These are phyloP conservation scores for Ophiosphaerella narmari DNA, from an alignment of 2,329 filamentous ascomycete species.

Conservation along the genomic window DNA sequence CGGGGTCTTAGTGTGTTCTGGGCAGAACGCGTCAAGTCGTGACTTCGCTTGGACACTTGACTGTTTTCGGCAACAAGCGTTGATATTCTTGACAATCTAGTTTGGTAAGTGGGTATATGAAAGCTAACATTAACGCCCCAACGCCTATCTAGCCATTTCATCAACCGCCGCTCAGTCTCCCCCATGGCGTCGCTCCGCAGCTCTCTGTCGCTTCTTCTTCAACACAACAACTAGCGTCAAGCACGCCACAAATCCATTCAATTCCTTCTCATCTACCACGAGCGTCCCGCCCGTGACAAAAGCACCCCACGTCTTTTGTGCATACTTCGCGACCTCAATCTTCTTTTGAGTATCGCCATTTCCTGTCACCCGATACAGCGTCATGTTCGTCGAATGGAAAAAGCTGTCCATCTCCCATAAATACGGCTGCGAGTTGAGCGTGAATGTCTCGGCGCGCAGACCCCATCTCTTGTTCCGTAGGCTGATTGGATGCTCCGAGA, in stretches of 20 bases:
- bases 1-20: constrained; percentile 5
- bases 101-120: too few species aligned
- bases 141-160: neutral
- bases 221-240: constrained; percentile 28
- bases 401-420: constrained; percentile 26
- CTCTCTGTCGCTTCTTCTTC: constrained; percentile 36
- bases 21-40: constrained; percentile 2
- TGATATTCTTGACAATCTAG: neutral
- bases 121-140: too few species aligned
- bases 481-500: constrained; percentile 17
- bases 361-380: constrained; percentile 24
- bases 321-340: constrained; percentile 27
- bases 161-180: neutral
- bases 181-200: constrained; percentile 1
- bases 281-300: constrained; percentile 25
- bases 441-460: constrained; percentile 23
- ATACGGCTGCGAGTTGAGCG: constrained; percentile 18
- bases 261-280: constrained; percentile 25
- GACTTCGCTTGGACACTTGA: neutral
- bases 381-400: constrained; percentile 27
- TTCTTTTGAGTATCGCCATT: constrained; percentile 16
- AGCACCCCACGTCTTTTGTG: constrained; percentile 30
- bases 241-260: constrained; percentile 27
- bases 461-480: constrained; percentile 21
- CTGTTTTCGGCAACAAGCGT: neutral